A percentile compares a stretch with the other conserved stretches of the same genome.
Conservation (phyloP, 129 eudicot genomes). For the Cynara cardunculus region DNA sequence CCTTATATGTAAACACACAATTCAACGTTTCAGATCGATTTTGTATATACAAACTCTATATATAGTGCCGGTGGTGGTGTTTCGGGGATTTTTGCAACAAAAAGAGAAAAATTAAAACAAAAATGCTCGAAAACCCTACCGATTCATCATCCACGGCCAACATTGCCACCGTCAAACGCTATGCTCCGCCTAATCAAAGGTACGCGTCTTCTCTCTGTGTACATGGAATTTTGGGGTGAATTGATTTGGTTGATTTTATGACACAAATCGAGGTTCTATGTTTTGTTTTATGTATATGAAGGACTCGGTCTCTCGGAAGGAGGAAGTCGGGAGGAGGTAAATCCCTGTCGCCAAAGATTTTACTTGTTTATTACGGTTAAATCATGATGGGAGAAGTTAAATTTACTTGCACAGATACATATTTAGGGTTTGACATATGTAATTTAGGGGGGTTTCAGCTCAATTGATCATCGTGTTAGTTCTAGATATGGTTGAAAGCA, state of each 20-base stretch:
- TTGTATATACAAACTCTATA: conserved; percentile 3
- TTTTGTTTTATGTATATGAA: conserved; percentile 22
- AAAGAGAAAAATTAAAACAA: background rate
- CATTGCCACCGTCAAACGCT: conserved; percentile 64
- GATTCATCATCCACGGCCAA: conserved; percentile 48
- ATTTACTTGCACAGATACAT: background rate
- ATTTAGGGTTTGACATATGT: background rate
- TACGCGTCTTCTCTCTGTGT: background rate
- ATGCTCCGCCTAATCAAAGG: conserved; percentile 89
- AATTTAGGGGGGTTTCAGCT: background rate
- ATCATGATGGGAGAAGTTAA: background rate
- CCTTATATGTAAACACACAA: background rate
- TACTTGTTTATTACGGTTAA: background rate
- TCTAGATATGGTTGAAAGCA: background rate
- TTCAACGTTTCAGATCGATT: background rate
- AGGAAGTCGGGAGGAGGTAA: conserved; percentile 92
- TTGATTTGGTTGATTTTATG: background rate
- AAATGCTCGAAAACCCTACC: conserved; percentile 74
- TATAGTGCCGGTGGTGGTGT: conserved; percentile 33
- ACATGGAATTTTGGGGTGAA: background rate
- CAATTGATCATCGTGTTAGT: background rate
- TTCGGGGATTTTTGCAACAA: conserved; percentile 7
- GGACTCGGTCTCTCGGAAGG: conserved; percentile 76
- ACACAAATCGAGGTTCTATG: background rate
- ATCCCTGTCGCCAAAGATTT: background rate